Percentiles rank a stretch among this genome's conserved stretches.
phyloP scores from a whole-genome alignment of 495 filamentous ascomycete genomes.

The Podospora didyma region DNA sequence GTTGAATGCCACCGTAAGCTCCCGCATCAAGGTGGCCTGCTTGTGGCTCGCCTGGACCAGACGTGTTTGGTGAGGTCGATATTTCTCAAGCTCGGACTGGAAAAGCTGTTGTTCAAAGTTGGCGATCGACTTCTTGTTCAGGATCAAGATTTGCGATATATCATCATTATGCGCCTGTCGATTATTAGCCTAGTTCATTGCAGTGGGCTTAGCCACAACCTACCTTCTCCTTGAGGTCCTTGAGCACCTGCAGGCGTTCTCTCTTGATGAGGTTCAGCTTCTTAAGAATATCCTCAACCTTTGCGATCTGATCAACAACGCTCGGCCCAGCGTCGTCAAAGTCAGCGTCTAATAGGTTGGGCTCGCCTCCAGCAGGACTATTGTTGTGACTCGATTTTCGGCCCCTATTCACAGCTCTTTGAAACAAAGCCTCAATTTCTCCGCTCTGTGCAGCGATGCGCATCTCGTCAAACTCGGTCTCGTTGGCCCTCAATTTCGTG shows the following conservation, averaged over 20 bases:
- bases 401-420: slow-evolving; percentile 68
- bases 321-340: slow-evolving; percentile 74
- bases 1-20: slow-evolving; percentile 83
- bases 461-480: slow-evolving; percentile 94
- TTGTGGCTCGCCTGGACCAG: slow-evolving; percentile 91
- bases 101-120: slow-evolving; percentile 89
- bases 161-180: slow-evolving; percentile 87
- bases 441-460: slow-evolving; percentile 80
- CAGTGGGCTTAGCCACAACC: slow-evolving; percentile 5
- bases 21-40: slow-evolving; percentile 89
- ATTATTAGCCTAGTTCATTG: slow-evolving; percentile 22
- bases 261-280: slow-evolving; percentile 88
- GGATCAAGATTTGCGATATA: slow-evolving; percentile 91
- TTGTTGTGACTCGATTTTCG: slow-evolving; percentile 44
- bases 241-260: slow-evolving; percentile 85
- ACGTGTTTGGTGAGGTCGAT: slow-evolving; percentile 86
- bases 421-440: slow-evolving; percentile 85
- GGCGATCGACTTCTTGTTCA: slow-evolving; percentile 92
- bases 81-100: slow-evolving; percentile 92
- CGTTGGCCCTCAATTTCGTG: slow-evolving; percentile 75
- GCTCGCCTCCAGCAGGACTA: slow-evolving; percentile 63
- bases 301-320: slow-evolving; percentile 83
- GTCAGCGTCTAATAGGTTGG: slow-evolving; percentile 84
- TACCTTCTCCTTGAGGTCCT: slow-evolving; percentile 97
- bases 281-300: slow-evolving; percentile 87